Base-by-base conservation (phyloP, 1,284 basidiomycete genomes). In the Ganoderma multipileum region DNA sequence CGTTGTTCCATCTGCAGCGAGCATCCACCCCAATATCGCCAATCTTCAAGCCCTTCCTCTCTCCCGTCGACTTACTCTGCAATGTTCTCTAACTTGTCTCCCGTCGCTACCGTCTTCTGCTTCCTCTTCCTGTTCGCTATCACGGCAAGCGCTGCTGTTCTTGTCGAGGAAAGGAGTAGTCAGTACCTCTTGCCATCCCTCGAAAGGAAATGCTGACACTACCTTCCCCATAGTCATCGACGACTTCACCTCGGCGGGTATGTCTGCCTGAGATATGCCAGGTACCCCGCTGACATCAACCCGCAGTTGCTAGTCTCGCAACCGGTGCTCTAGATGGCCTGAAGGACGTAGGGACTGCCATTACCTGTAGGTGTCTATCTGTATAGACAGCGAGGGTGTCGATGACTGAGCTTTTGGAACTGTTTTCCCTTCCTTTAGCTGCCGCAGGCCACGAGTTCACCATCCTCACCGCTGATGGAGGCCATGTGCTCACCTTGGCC, bases 381-480 rank as follows among this genome's bases (percentile, higher is more conserved):
- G 28, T 30, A 33, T 50, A 23, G 20, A 65, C 12, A 50, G 54
- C 55, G 12, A 11, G 38, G 6, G 3, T 28, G 12, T 5, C 9
- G 12, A 8, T 44, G 52, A 33, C 33, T 33, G 33, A 41, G 11
- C 55, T 4, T 38, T 20, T 30, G 26, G 6, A 30, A 55, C 18
- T n/a, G 5, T n/a, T 20, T 20, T 9, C 33, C 23, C 47, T 12
- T 26, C 11, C 47, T 50, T 3, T 23, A 65, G 64, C 44, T 6
- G 54, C 39, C 26, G 64, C 36, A 23, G 47, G 38, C 7, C 44
- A 61, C 18, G 58, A 47, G 2, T 20, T 52, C 11, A 65, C 59
- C 38, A 8, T 65, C 18, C 28, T 65, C 36, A 65, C 47, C n/a
- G 64, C 36, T 3, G 64, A 47, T 8, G 58, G 59, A 36, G 64